Base-by-base conservation (phyloP, 139 green algal species). In the Micractinium sp. region DNA sequence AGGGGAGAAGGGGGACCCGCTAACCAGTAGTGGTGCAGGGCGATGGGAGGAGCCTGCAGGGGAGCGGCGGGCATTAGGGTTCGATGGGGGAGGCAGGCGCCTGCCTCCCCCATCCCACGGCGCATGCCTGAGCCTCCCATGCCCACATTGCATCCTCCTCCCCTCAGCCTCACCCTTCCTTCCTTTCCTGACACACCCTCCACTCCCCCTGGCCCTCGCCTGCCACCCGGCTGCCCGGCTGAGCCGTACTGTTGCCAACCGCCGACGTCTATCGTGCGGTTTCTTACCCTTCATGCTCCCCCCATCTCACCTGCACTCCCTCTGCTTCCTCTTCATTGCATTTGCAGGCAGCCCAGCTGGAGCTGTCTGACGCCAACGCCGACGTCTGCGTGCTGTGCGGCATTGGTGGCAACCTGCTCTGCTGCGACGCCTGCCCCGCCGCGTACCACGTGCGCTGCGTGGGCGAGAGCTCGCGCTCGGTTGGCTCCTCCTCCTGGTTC, bases 351-450 rank as follows among this genome's bases (percentile, higher is more conserved):
- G 66, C 41, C 67, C 41, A 73, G 79, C 39, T 75, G 60, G 31
- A 38, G 82, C 91, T 56, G 87, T 92, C 27, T 15, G 91, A 91
- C 76, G 91, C 82, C 89, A 96, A 96, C 81, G 89, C 87, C 29
- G 95, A 99, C 82, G 83, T 76, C 20, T 99, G 96, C 90, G 91
- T 96, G 90, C 88, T 99, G 76, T 99, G 96, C 89, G 92, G 91
- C 56, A 74, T 92, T 82, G 95, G 95, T 29, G 96, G 96, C 82
- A 95, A 90, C 87, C 92, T 99, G 88, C 81, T 99, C 77, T 98
- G 96, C 93, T 99, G 97, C 91, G 97, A 99, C 85, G 92, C 88
- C 87, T 99, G 97, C 91, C 97, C 97, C 0, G 97, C 95, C 14
- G 95, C 96, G 56, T 99, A 96, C 92, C 97, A 99, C 93, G 75